Percentiles rank a stretch among this genome's conserved stretches.
Conservation (phyloP, 1,284 basidiomycete genomes). For the Malassezia sp. region DNA sequence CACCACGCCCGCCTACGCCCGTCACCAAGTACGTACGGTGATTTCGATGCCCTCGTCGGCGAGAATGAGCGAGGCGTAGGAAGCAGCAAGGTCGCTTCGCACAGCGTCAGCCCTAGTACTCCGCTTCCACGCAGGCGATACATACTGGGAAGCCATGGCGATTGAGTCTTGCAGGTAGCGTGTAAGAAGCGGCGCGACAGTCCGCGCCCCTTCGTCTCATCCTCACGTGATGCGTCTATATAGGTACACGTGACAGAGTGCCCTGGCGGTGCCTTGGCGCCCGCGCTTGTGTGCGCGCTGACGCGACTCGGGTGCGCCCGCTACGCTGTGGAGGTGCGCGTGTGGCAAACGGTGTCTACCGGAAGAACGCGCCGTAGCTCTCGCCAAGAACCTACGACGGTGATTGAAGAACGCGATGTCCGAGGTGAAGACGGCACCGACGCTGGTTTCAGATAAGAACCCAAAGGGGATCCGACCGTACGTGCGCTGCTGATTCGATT, state of each 20-base stretch:
- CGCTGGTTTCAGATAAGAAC: conserved; percentile 53
- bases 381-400: too few relatives aligned
- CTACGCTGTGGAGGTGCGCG: conserved; percentile 4
- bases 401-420: too few relatives aligned
- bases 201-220: too few relatives aligned
- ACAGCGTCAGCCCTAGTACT: conserved; percentile 3
- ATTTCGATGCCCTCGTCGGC: conserved; percentile 83
- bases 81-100: conserved; percentile 47
- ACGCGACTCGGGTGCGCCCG: not conserved
- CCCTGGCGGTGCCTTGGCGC: too few relatives aligned
- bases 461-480: conserved; percentile 83
- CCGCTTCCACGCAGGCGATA: not conserved
- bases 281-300: not conserved
- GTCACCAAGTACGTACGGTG: conserved; percentile 63
- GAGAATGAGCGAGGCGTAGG: conserved; percentile 70
- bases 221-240: conserved; percentile 16
- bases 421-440: conserved; percentile 19
- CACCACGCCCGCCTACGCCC: too few relatives aligned
- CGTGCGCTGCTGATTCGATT: conserved; percentile 43
- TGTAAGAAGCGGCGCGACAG: not conserved
- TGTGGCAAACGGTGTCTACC: too few relatives aligned
- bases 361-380: too few relatives aligned
- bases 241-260: conserved; percentile 11
- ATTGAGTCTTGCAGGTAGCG: conserved; percentile 11
- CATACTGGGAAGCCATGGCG: conserved; percentile 16